A percentile compares a stretch with the other conserved stretches of the same genome.
Conservation (phyloP, 73 alveolate species). For the Stentor coeruleus region DNA sequence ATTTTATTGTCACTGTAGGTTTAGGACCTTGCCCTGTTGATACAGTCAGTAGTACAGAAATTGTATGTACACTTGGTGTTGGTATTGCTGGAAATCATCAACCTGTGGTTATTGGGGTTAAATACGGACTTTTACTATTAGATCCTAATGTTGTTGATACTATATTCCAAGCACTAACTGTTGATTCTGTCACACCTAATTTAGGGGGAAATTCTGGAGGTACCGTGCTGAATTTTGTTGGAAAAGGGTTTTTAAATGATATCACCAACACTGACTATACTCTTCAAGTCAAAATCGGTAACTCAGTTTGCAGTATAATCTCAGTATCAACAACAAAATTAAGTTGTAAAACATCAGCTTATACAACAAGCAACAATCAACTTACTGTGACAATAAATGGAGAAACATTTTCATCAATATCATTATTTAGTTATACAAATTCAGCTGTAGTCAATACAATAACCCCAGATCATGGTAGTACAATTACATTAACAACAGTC, state of each 20-base stretch:
- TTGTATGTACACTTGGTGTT: neutral
- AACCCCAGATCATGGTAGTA: neutral
- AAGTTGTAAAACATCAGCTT: neutral
- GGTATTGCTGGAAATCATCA: neutral
- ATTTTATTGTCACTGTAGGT: neutral
- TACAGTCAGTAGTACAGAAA: neutral
- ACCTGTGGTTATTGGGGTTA: neutral
- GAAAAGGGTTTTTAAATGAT: neutral
- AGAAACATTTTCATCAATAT: neutral
- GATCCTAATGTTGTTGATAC: neutral
- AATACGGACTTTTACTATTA: neutral
- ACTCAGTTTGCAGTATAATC: neutral
- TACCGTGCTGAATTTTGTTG: neutral
- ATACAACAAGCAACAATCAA: neutral
- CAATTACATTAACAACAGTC: neutral
- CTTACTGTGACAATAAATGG: neutral
- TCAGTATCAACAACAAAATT: neutral
- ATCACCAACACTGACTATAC: too few species aligned
- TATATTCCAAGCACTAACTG: neutral
- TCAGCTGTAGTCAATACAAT: neutral
- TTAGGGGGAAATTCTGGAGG: neutral
- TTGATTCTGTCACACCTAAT: neutral
- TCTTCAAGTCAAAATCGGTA: neutral
- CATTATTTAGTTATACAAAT: neutral
- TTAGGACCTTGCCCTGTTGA: neutral